Percentiles rank a stretch among this genome's conserved stretches.
Evolutionary conservation across 805 yeast species (phyloP).

Genomic region (Komagataella pseudopastoris): DNA sequence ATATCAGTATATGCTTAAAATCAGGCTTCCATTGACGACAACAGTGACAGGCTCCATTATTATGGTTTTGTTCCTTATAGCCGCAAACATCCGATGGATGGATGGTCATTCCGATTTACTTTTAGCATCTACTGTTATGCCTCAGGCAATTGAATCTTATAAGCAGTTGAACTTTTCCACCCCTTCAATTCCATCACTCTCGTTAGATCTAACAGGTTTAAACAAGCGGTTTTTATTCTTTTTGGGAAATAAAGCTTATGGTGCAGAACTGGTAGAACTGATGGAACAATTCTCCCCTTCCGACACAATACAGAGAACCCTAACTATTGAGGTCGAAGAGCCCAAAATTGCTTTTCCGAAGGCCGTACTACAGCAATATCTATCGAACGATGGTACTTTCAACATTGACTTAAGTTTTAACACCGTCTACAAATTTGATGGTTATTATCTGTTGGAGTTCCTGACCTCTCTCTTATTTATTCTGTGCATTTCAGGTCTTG

Average conservation of each 20-base stretch:
- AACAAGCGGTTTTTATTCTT: slow-evolving; percentile 9
- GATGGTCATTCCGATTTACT: slow-evolving; percentile 8
- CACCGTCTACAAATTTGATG: slow-evolving; percentile 29
- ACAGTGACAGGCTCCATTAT: slow-evolving; percentile 17
- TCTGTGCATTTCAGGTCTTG: slow-evolving; percentile 30
- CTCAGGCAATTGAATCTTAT: background rate
- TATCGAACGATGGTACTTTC: slow-evolving; percentile 4
- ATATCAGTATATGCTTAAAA: slow-evolving; percentile 18
- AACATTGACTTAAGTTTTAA: slow-evolving; percentile 8
- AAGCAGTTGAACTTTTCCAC: background rate
- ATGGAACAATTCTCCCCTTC: background rate
- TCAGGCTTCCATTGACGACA: slow-evolving; percentile 23
- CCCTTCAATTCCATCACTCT: background rate
- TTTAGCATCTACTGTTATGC: background rate
- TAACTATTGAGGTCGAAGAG: slow-evolving; percentile 11
- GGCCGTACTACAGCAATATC: slow-evolving; percentile 2
- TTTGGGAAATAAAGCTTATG: slow-evolving; percentile 16
- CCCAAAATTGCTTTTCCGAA: slow-evolving; percentile 12
- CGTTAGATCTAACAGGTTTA: background rate
- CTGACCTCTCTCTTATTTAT: slow-evolving; percentile 35
- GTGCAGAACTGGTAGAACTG: slow-evolving; percentile 9
- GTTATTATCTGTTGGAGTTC: slow-evolving; percentile 43
- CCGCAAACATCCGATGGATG: slow-evolving; percentile 21
- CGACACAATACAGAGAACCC: slow-evolving; percentile 3
- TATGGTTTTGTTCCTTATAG: slow-evolving; percentile 13